Evolutionary conservation across 495 filamentous ascomycete species (phyloP).

Genomic region (Xylaria venustula): DNA sequence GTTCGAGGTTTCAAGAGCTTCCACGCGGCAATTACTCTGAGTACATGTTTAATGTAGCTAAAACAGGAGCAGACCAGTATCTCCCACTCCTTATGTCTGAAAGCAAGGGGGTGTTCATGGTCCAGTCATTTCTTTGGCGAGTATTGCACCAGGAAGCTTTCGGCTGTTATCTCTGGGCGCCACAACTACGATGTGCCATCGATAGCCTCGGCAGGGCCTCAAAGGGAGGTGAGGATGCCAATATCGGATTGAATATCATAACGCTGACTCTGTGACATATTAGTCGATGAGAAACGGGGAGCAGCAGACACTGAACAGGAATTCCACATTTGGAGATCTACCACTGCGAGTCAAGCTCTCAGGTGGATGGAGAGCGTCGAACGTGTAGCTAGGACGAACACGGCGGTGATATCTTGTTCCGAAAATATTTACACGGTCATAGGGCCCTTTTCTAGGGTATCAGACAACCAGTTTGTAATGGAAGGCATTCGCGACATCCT

Average conservation of each 20-base stretch:
- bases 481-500: too few relatives aligned
- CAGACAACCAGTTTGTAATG: too few relatives aligned
- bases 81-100: neutral
- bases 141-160: neutral
- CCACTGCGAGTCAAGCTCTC: neutral
- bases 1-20: neutral
- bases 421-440: too few relatives aligned
- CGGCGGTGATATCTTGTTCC: too few relatives aligned
- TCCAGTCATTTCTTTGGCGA: neutral
- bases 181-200: neutral
- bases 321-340: neutral
- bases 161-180: neutral
- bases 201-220: neutral
- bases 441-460: too few relatives aligned
- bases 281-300: neutral
- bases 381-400: too few relatives aligned
- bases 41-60: neutral
- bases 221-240: neutral
- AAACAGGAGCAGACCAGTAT: neutral
- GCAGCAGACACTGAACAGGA: neutral
- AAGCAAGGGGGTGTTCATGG: neutral
- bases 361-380: too few relatives aligned
- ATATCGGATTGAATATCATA: too few relatives aligned
- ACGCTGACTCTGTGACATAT: too few relatives aligned
- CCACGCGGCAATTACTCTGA: neutral